These are phyloP conservation scores for Saxophila tyrrhenica DNA, from an alignment of 495 filamentous ascomycete species.

Conservation along the genomic window DNA sequence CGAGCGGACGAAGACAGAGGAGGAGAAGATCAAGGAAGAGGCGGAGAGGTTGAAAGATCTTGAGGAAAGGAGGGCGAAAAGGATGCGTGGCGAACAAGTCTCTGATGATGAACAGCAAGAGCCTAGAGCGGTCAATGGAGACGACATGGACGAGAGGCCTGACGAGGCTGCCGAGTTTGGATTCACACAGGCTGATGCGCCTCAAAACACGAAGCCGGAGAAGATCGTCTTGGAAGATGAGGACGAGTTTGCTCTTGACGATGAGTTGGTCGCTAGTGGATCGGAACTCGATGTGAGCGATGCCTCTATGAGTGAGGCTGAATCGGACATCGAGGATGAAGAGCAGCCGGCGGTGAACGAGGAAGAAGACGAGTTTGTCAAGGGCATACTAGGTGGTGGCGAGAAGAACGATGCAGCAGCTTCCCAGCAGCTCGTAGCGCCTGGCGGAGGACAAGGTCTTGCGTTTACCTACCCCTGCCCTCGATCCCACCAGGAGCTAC, in stretches of 20 bases:
- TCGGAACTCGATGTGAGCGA: constrained; percentile 45
- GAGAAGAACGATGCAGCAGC: constrained; percentile 35
- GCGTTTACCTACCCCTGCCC: constrained; percentile 82
- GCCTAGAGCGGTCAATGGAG: constrained; percentile 22
- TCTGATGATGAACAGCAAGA: constrained; percentile 20
- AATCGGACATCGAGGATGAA: constrained; percentile 43
- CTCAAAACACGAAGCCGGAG: constrained; percentile 18
- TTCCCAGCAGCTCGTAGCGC: constrained; percentile 16
- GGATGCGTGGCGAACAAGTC: constrained; percentile 55
- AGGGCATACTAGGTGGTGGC: constrained; percentile 44
- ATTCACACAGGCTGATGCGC: constrained; percentile 26
- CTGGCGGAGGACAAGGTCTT: constrained; percentile 35
- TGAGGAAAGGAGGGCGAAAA: constrained; percentile 60
- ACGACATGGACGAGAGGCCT: constrained; percentile 31
- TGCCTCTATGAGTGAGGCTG: constrained; percentile 43
- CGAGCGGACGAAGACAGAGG: constrained; percentile 79
- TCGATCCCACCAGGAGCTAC: constrained; percentile 58
- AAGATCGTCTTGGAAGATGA: constrained; percentile 65
- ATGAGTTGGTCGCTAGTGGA: constrained; percentile 59
- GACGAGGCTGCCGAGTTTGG: constrained; percentile 51
- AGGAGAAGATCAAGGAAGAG: constrained; percentile 70
- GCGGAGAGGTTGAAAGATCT: constrained; percentile 62
- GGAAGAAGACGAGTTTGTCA: constrained; percentile 58
- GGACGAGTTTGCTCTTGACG: constrained; percentile 83
- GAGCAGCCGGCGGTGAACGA: constrained; percentile 17